Evolutionary conservation across 192 early-diverging fungal species (phyloP).

Genomic region (Diversispora eburnea): DNA sequence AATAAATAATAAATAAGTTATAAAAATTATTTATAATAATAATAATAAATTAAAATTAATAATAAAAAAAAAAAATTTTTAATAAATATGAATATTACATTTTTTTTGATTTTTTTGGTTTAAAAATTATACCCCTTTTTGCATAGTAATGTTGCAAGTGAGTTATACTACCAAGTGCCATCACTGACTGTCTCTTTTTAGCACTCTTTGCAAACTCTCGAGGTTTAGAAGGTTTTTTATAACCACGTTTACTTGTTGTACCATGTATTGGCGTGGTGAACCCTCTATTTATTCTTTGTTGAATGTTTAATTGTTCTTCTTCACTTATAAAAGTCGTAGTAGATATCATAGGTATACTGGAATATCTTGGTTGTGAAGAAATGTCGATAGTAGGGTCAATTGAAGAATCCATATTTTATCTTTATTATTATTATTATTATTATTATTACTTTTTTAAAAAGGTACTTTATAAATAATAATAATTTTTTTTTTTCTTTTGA

Average conservation of each 20-base stretch:
- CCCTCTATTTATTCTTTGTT: neutral
- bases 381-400: neutral
- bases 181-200: conserved; percentile 47
- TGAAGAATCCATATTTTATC: neutral
- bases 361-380: neutral
- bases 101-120: conserved; percentile 30
- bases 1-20: neutral
- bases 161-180: conserved; percentile 53
- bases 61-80: neutral
- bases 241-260: conserved; percentile 6
- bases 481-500: no score
- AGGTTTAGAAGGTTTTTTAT: conserved; percentile 27
- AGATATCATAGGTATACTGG: neutral
- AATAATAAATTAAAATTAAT: neutral
- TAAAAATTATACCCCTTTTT: conserved; percentile 42
- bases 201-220: conserved; percentile 34
- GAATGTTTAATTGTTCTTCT: neutral
- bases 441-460: neutral
- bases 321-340: neutral
- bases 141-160: conserved; percentile 57
- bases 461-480: no score
- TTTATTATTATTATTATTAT: neutral
- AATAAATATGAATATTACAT: conserved; percentile 3
- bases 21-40: neutral
- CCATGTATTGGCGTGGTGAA: conserved; percentile 1